A percentile compares a stretch with the other conserved stretches of the same genome.
Conservation (phyloP, 1,139 yeast genomes). For the Sugiyamaella novakii region DNA sequence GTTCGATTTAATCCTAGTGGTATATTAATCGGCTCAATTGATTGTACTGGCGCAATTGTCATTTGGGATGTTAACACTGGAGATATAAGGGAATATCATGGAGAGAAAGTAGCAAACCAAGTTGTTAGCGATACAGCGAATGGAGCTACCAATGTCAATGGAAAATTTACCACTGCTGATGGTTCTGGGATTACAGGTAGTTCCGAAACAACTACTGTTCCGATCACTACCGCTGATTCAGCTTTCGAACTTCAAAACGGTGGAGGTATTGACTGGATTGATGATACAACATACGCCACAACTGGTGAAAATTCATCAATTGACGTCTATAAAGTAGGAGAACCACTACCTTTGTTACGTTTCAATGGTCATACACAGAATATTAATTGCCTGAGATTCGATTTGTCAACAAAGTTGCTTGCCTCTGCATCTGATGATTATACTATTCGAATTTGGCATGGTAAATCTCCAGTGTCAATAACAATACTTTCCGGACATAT, state of each 20-base stretch:
- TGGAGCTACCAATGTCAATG: slow-evolving; percentile 10
- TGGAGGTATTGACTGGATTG: slow-evolving; percentile 71
- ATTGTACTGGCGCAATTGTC: slow-evolving; percentile 47
- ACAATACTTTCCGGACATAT: slow-evolving; percentile 36
- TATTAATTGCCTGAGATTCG: slow-evolving; percentile 60
- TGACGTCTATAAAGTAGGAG: slow-evolving; percentile 59
- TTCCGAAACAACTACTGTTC: not conserved
- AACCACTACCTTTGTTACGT: slow-evolving; percentile 57
- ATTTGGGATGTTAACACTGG: slow-evolving; percentile 60
- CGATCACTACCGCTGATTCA: not conserved
- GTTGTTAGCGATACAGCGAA: slow-evolving; percentile 20
- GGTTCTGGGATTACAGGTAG: not conserved
- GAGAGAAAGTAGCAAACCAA: slow-evolving; percentile 25
- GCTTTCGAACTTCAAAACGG: slow-evolving; percentile 4
- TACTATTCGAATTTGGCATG: slow-evolving; percentile 67
- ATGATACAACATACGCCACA: slow-evolving; percentile 66
- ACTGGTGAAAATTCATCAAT: slow-evolving; percentile 62
- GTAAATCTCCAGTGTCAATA: slow-evolving; percentile 38
- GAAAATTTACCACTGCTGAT: not conserved
- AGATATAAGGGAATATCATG: slow-evolving; percentile 50
- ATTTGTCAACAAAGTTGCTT: slow-evolving; percentile 53
- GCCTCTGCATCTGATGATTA: slow-evolving; percentile 81
- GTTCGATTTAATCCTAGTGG: slow-evolving; percentile 55
- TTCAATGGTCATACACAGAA: slow-evolving; percentile 70
- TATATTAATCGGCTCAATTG: slow-evolving; percentile 47